Percentiles rank a stretch among this genome's conserved stretches.
Evolutionary conservation across 106 monocot genomes (phyloP).

Genomic region (Allium fistulosum): DNA sequence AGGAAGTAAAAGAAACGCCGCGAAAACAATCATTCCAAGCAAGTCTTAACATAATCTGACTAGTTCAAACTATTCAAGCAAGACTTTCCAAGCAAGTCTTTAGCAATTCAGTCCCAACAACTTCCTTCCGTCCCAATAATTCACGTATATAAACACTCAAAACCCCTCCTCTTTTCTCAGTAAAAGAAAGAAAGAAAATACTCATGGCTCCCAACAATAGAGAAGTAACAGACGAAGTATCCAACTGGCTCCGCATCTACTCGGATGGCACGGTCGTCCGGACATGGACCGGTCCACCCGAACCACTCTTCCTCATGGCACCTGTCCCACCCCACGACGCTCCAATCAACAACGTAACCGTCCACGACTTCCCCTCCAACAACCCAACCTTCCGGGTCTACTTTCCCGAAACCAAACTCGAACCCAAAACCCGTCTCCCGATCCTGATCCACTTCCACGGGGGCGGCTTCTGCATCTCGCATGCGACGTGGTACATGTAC

Average conservation of each 20-base stretch:
- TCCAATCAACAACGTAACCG: conserved; percentile 35
- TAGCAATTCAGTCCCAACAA: too few species aligned
- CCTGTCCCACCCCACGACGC: conserved; percentile 28
- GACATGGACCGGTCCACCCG: conserved; percentile 68
- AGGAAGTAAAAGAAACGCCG: too few species aligned
- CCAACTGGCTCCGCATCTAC: conserved; percentile 71
- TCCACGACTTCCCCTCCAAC: conserved; percentile 49
- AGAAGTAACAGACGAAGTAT: conserved; percentile 68
- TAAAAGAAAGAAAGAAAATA: too few species aligned
- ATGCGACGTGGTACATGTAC: conserved; percentile 60
- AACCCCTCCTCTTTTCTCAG: too few species aligned
- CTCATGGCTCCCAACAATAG: conserved; percentile 1
- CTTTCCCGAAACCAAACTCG: conserved; percentile 17
- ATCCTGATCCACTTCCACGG: conserved; percentile 78
- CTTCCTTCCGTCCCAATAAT: too few species aligned
- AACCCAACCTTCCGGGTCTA: conserved; percentile 50
- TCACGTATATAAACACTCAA: too few species aligned
- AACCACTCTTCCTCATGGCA: conserved; percentile 44
- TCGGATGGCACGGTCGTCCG: conserved; percentile 82
- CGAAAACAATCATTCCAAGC: too few species aligned
- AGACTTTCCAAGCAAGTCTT: too few species aligned
- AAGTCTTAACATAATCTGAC: too few species aligned
- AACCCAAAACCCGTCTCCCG: conserved; percentile 20
- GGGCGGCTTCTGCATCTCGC: conserved; percentile 82
- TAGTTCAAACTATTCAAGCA: too few species aligned